phyloP scores from a whole-genome alignment of 2,329 filamentous ascomycete genomes.

The Colletotrichum limetticola region DNA sequence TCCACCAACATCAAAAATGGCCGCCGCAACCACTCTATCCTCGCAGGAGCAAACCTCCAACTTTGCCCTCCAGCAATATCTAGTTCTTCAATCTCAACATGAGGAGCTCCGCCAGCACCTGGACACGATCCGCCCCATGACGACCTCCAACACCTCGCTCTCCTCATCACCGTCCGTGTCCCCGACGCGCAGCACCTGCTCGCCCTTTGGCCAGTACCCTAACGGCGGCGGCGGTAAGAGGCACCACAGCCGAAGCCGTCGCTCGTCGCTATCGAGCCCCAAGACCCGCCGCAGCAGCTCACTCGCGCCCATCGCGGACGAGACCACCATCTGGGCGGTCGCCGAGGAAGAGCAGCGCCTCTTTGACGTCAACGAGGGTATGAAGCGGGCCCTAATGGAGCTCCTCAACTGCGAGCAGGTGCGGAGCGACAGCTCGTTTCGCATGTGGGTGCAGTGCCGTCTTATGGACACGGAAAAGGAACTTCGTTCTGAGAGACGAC shows the following conservation, averaged over 20 bases:
- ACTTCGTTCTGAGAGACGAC: slow-evolving; percentile 62
- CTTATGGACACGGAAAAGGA: slow-evolving; percentile 71
- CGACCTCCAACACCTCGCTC: slow-evolving; percentile 46
- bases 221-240: slow-evolving; percentile 41
- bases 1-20: slow-evolving; percentile 30
- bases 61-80: slow-evolving; percentile 64
- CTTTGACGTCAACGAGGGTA: slow-evolving; percentile 67
- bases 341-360: slow-evolving; percentile 64
- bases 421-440: slow-evolving; percentile 60
- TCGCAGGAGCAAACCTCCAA: slow-evolving; percentile 50
- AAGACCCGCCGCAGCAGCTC: slow-evolving; percentile 36
- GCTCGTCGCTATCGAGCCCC: slow-evolving; percentile 39
- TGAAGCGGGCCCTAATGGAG: slow-evolving; percentile 70
- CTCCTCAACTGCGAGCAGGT: slow-evolving; percentile 69
- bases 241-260: slow-evolving; percentile 59
- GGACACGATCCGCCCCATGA: slow-evolving; percentile 59
- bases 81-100: slow-evolving; percentile 64
- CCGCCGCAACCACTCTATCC: slow-evolving; percentile 15
- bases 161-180: slow-evolving; percentile 68
- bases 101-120: slow-evolving; percentile 63
- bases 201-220: slow-evolving; percentile 36
- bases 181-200: slow-evolving; percentile 66
- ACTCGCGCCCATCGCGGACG: slow-evolving; percentile 55
- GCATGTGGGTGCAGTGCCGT: slow-evolving; percentile 68
- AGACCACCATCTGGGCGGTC: slow-evolving; percentile 59